phyloP scores from a whole-genome alignment of 306 rosid species.

The Vigna mungo region DNA sequence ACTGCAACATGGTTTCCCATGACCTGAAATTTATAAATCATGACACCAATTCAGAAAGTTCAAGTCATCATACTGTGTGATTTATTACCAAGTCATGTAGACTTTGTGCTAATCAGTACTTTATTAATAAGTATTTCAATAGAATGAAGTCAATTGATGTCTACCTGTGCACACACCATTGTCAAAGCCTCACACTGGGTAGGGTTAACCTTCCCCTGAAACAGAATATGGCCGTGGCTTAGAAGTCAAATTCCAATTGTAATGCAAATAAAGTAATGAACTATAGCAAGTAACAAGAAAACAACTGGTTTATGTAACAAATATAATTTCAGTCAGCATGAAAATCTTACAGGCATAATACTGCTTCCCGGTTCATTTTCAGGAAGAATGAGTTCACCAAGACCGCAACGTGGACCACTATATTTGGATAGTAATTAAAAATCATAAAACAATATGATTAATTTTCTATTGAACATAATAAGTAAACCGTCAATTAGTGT shows the following conservation, averaged over 20 bases:
- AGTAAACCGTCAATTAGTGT: not conserved
- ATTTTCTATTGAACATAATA: not conserved
- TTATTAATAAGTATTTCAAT: conserved; percentile 16
- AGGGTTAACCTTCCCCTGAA: conserved; percentile 99
- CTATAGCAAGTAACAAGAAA: conserved; percentile 15
- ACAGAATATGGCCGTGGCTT: conserved; percentile 41
- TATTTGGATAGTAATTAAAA: conserved; percentile 42
- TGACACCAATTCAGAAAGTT: conserved; percentile 21
- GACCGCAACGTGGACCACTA: conserved; percentile 99
- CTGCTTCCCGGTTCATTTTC: conserved; percentile 99
- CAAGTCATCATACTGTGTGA: not conserved
- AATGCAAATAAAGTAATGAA: conserved; percentile 30
- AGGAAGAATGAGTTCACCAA: conserved; percentile 98
- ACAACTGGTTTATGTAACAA: conserved; percentile 24
- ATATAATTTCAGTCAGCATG: conserved; percentile 29
- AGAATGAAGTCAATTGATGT: conserved; percentile 27
- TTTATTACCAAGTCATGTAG: conserved; percentile 29
- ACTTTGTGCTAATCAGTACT: conserved; percentile 26
- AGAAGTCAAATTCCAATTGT: conserved; percentile 33
- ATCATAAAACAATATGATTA: conserved; percentile 7
- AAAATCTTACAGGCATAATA: conserved; percentile 91
- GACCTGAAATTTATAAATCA: conserved; percentile 60
- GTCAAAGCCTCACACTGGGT: conserved; percentile 99
- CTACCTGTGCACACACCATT: conserved; percentile 99
- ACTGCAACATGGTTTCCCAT: conserved; percentile 96